These are phyloP conservation scores for Diaporthe citrichinensis DNA, from an alignment of 2,329 filamentous ascomycete species.

Conservation along the genomic window DNA sequence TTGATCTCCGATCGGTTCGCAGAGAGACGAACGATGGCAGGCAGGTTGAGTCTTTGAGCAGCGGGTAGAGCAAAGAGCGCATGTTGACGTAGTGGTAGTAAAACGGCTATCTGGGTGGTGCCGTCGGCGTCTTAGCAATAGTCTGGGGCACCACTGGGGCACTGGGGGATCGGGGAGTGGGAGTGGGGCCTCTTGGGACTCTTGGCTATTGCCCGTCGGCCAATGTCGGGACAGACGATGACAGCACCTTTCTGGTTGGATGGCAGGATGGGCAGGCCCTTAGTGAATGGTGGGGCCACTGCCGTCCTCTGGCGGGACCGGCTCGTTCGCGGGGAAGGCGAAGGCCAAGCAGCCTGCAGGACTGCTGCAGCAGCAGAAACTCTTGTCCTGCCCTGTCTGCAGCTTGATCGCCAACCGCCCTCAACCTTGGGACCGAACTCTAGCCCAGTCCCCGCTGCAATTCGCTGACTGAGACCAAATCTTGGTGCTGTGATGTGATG, in stretches of 20 bases:
- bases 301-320: background rate
- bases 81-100: slow-evolving; percentile 16
- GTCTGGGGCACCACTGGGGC: background rate
- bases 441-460: background rate
- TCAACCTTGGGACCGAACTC: background rate
- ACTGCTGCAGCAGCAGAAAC: slow-evolving; percentile 5
- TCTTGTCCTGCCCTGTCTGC: slow-evolving; percentile 1
- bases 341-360: slow-evolving; percentile 13
- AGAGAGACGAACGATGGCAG: background rate
- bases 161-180: background rate
- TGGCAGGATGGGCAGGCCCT: slow-evolving; percentile 9
- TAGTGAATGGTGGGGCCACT: background rate
- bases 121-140: slow-evolving; percentile 22
- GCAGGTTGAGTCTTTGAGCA: background rate
- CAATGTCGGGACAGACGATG: slow-evolving; percentile 30
- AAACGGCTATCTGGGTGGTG: slow-evolving; percentile 4
- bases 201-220: slow-evolving; percentile 13
- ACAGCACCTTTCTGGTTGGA: slow-evolving; percentile 23
- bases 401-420: background rate
- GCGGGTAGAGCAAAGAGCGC: background rate
- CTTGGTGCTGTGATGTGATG: slow-evolving; percentile 5
- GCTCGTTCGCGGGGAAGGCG: background rate
- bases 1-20: background rate
- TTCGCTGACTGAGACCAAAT: slow-evolving; percentile 14
- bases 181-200: background rate